phyloP scores from a whole-genome alignment of 768 basidiomycete genomes.

The Tylopilus balloui region DNA sequence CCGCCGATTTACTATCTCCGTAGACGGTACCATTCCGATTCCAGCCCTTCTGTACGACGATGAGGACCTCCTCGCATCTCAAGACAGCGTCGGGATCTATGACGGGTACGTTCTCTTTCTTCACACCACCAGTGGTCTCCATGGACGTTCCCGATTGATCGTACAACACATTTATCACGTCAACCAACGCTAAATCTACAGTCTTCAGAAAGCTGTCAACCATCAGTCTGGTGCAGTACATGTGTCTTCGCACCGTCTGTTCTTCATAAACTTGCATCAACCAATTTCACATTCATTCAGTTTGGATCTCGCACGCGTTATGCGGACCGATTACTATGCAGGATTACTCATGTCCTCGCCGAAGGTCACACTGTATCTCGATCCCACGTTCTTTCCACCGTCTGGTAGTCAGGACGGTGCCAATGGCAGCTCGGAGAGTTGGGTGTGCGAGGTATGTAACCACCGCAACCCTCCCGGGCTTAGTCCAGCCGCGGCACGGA shows the following conservation, averaged over 20 bases:
- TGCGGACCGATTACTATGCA: conserved; percentile 81
- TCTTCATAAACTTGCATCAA: conserved; percentile 64
- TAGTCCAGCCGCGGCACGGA: conserved; percentile 60
- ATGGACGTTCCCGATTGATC: conserved; percentile 18
- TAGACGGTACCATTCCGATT: conserved; percentile 78
- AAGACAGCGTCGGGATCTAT: conserved; percentile 85
- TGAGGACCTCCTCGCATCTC: conserved; percentile 68
- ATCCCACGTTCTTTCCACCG: conserved; percentile 27
- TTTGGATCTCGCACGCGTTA: conserved; percentile 59
- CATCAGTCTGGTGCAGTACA: conserved; percentile 73
- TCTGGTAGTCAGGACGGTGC: conserved; percentile 27
- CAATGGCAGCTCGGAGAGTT: conserved; percentile 46
- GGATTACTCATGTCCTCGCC: conserved; percentile 87
- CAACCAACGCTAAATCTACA: conserved; percentile 38
- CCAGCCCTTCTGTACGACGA: conserved; percentile 74
- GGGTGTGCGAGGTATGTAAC: conserved; percentile 89
- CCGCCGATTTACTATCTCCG: conserved; percentile 47
- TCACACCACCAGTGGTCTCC: conserved; percentile 7
- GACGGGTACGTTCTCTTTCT: conserved; percentile 61
- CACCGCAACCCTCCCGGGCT: conserved; percentile 75
- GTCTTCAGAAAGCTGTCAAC: conserved; percentile 73
- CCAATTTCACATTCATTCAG: conserved; percentile 57
- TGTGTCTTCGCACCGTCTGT: conserved; percentile 78
- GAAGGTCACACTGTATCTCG: conserved; percentile 78
- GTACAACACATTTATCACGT: conserved; percentile 18